Evolutionary conservation across 106 monocot species (phyloP), one percentile per base, ranked within the genome.

Genomic region (Acorus gramineus): DNA sequence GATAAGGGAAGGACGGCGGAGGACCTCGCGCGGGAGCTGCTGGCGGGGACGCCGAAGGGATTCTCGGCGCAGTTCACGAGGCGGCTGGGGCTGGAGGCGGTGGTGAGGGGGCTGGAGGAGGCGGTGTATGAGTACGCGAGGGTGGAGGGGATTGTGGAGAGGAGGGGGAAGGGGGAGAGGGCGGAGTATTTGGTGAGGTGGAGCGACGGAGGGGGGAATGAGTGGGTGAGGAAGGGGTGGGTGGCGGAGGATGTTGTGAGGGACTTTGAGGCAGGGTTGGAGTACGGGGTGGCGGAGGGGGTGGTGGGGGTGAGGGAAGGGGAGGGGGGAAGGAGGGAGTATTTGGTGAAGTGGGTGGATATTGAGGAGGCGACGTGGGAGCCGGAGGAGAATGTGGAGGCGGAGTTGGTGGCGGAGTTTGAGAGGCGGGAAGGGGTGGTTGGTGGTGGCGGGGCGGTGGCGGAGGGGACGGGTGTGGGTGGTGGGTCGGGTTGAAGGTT

Each of bases 341-440:
- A 88, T 62, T 58, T 93, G 57, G 92, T 93, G 47, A 93, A 88
- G 78, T 93, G 92, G 92, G 77, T 82, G 59, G 88, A 93, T 55
- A 85, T 76, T 3, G 80, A 85, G 65, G 92, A 82, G 62, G 76
- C 79, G 0, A 93, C 88, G 11, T 93, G 92, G 88, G 92, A 93
- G 71, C 88, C 92, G 11, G 79, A 71, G 72, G 85, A 80, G 77
- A 88, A 93, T 68, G 85, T 92, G 5, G 85, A 82, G 62, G 44
- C 70, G 4, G 82, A 85, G 77, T 74, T 93, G 46, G 73, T 88
- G 48, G 69, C 69, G 62, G 87, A 88, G 70, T 85, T 82, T 52
- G 71, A 86, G 70, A 53, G 47, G 42, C 59, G 61, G 70, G 64
- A 69, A 7, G 8, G 44, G 28, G 49, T 44, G 49, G 7, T 28